Conservation (phyloP, 495 filamentous ascomycete genomes). For the Choiromyces venosus region DNA sequence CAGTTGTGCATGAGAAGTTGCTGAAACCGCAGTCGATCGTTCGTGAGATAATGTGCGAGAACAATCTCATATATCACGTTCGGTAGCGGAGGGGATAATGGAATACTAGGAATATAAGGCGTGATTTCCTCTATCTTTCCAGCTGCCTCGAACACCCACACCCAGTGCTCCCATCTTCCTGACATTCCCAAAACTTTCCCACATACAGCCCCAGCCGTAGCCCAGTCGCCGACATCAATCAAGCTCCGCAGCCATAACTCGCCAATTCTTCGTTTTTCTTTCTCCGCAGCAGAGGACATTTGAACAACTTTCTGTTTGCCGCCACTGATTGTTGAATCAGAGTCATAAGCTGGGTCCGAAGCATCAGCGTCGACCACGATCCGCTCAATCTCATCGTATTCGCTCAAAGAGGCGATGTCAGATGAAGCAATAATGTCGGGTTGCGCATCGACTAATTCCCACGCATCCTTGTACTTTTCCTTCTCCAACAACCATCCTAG, state of each 20-base stretch:
- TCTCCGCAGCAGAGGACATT: conserved; percentile 61
- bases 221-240: conserved; percentile 66
- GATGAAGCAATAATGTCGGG: conserved; percentile 59
- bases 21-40: conserved; percentile 61
- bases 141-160: conserved; percentile 79
- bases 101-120: conserved; percentile 67
- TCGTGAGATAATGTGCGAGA: conserved; percentile 74
- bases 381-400: conserved; percentile 38
- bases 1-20: conserved; percentile 71
- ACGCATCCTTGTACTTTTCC: conserved; percentile 73
- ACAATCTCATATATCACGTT: conserved; percentile 79
- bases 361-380: conserved; percentile 22
- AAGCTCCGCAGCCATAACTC: conserved; percentile 89
- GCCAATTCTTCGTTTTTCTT: conserved; percentile 86
- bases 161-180: conserved; percentile 87
- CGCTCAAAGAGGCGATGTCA: conserved; percentile 25
- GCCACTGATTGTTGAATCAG: conserved; percentile 48
- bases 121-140: conserved; percentile 84
- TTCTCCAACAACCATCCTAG: conserved; percentile 76
- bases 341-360: conserved; percentile 65
- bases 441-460: conserved; percentile 79
- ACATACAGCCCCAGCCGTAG: conserved; percentile 66
- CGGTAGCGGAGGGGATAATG: conserved; percentile 70
- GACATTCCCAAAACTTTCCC: conserved; percentile 74
- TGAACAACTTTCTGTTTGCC: conserved; percentile 37